Conservation (phyloP, 1,139 yeast genomes). For the Candida sp. region DNA sequence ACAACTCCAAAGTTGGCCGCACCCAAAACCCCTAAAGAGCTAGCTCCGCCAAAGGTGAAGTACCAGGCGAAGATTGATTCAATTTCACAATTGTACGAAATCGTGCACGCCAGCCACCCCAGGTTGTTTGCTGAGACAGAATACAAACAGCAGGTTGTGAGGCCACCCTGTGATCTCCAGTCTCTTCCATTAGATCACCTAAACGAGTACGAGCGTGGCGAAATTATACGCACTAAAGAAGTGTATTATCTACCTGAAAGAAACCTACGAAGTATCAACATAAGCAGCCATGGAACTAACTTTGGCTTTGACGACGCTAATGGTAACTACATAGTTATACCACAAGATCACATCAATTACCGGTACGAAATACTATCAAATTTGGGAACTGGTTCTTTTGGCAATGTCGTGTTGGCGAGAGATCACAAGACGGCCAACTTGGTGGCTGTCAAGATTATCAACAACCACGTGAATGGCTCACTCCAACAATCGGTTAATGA, state of each 20-base stretch:
- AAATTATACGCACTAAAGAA: constrained; percentile 43
- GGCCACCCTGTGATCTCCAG: constrained; percentile 8
- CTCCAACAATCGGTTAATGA: constrained; percentile 75
- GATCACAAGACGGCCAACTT: constrained; percentile 61
- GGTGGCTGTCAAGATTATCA: constrained; percentile 79
- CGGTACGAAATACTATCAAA: constrained; percentile 64
- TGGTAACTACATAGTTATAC: constrained; percentile 62
- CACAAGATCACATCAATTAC: constrained; percentile 78
- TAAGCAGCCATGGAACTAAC: constrained; percentile 49
- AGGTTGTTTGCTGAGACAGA: constrained; percentile 16
- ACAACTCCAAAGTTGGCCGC: constrained; percentile 4
- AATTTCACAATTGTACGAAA: constrained; percentile 22
- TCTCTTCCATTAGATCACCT: constrained; percentile 21
- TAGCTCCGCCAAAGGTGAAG: neutral
- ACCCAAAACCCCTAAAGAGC: constrained; percentile 3
- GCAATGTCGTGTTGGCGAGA: constrained; percentile 71
- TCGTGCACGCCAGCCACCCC: constrained; percentile 26
- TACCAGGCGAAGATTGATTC: constrained; percentile 17
- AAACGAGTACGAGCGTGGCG: constrained; percentile 58
- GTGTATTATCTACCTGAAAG: constrained; percentile 40
- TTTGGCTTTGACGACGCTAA: constrained; percentile 77
- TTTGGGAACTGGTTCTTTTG: constrained; percentile 86
- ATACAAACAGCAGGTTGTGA: neutral
- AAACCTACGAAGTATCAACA: constrained; percentile 37
- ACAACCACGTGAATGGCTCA: constrained; percentile 75